Conservation (phyloP, 768 basidiomycete species). For the Boletus tomentosulus region DNA sequence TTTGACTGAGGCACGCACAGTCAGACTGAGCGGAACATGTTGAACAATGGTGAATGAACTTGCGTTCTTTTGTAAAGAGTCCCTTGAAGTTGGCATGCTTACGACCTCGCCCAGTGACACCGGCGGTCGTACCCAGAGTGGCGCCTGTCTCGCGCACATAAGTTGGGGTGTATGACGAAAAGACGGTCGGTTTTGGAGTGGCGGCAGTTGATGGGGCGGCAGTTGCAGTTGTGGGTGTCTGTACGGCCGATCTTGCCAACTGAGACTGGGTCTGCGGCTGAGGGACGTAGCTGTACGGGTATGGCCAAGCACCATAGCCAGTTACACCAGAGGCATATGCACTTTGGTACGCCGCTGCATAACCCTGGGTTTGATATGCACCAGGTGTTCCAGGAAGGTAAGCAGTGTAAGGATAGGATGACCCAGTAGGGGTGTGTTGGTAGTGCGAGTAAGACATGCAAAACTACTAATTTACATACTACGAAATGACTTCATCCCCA, state of each 20-base stretch:
- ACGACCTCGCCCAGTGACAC: conserved; percentile 46
- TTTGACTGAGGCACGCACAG: conserved; percentile 48
- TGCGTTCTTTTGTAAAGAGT: conserved; percentile 77
- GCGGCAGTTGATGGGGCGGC: conserved; percentile 28
- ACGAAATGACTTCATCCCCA: neutral
- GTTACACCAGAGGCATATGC: conserved; percentile 63
- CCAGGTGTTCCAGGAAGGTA: conserved; percentile 49
- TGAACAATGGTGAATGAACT: conserved; percentile 26
- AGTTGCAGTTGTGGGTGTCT: conserved; percentile 29
- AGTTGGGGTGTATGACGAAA: conserved; percentile 54
- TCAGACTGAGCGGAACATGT: conserved; percentile 10
- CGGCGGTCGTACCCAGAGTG: conserved; percentile 33
- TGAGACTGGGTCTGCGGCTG: conserved; percentile 32
- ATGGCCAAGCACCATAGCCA: conserved; percentile 67
- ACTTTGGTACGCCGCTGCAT: conserved; percentile 41
- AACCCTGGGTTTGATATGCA: conserved; percentile 46
- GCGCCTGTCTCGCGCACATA: conserved; percentile 46
- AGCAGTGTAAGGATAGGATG: conserved; percentile 63
- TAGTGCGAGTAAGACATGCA: conserved; percentile 36
- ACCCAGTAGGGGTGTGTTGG: conserved; percentile 38
- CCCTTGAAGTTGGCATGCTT: conserved; percentile 71
- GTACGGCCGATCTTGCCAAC: conserved; percentile 27
- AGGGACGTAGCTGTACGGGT: conserved; percentile 58
- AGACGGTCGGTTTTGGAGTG: conserved; percentile 42
- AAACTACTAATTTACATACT: neutral